These are phyloP conservation scores for Phialophora chinensis DNA, from an alignment of 2,329 filamentous ascomycete species.

Conservation along the genomic window DNA sequence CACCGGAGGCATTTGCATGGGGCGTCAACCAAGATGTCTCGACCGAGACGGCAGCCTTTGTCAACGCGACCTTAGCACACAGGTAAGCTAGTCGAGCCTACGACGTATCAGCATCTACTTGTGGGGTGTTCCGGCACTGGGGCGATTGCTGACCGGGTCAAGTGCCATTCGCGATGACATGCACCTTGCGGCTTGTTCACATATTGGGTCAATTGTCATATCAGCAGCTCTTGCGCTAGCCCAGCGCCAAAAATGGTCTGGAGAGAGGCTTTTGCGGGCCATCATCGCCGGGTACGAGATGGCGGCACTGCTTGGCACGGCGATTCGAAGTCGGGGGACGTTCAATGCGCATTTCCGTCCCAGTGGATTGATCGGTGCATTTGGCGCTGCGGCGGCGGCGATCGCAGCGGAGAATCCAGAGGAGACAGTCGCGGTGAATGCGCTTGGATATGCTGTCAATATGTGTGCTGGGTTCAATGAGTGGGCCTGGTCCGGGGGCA, in stretches of 20 bases:
- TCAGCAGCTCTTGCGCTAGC: constrained; percentile 22
- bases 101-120: neutral
- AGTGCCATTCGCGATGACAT: constrained; percentile 29
- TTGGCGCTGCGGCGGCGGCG: constrained; percentile 16
- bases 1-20: constrained; percentile 5
- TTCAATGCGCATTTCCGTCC: constrained; percentile 25
- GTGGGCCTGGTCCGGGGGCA: constrained; percentile 27
- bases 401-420: constrained; percentile 5
- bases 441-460: constrained; percentile 23
- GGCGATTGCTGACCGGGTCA: neutral
- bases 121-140: neutral
- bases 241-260: constrained; percentile 23
- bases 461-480: constrained; percentile 25
- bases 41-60: constrained; percentile 25
- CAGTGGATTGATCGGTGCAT: constrained; percentile 24
- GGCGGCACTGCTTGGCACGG: constrained; percentile 16
- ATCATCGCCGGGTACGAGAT: constrained; percentile 28
- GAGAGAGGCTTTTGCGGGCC: constrained; percentile 13
- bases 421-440: constrained; percentile 1
- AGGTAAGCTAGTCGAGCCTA: constrained; percentile 16
- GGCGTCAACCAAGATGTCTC: constrained; percentile 7
- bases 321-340: constrained; percentile 9
- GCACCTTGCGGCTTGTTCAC: constrained; percentile 23
- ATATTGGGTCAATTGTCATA: constrained; percentile 27
- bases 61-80: constrained; percentile 24